Conservation (phyloP, 202 grass and related monocot genomes). For the Saccharum hybrid region DNA sequence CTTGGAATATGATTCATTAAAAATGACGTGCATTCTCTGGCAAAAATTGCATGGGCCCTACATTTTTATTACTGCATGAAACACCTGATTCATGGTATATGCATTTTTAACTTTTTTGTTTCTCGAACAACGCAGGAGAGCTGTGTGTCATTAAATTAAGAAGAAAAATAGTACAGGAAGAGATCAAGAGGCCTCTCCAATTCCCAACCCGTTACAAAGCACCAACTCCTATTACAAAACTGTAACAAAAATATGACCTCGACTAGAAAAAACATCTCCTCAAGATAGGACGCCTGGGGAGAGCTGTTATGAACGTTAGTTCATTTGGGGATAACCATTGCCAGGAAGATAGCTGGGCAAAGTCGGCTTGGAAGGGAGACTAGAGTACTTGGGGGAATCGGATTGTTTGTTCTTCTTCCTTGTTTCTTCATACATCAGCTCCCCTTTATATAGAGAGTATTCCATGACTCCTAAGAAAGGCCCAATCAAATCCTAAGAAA, state of each 20-base stretch:
- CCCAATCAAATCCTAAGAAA: not conserved
- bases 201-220: not conserved
- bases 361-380: not conserved
- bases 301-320: not conserved
- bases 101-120: not conserved
- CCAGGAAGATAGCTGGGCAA: not conserved
- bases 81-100: not conserved
- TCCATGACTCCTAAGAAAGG: not conserved
- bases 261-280: not conserved
- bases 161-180: not conserved
- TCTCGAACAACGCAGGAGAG: not conserved
- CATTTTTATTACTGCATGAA: conserved; percentile 12
- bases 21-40: not conserved
- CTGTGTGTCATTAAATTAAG: not conserved
- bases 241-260: not conserved
- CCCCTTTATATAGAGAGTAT: not conserved
- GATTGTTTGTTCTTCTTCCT: not conserved
- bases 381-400: not conserved
- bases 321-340: not conserved
- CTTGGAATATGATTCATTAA: not conserved
- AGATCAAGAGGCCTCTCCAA: not conserved
- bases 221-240: not conserved
- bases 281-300: not conserved
- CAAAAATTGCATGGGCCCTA: not conserved
- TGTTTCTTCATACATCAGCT: not conserved